A percentile compares a stretch with the other conserved stretches of the same genome.
These are phyloP conservation scores for Purshia tridentata DNA, from an alignment of 306 rosid species.

Conservation along the genomic window DNA sequence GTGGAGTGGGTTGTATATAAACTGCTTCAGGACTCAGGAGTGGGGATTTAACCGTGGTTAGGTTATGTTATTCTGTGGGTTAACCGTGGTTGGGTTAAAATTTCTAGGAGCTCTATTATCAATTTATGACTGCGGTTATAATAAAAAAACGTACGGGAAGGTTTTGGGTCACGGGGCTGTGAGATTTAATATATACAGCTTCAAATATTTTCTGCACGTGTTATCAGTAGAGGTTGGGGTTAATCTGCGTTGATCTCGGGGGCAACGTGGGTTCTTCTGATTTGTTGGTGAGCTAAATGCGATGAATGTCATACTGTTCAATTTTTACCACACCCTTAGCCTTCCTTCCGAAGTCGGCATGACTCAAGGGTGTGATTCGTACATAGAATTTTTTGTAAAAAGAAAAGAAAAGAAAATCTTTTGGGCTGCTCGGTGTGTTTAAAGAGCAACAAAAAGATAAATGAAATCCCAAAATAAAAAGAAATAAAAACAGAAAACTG, in stretches of 20 bases:
- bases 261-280: neutral
- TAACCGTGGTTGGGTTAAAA: constrained; percentile 47
- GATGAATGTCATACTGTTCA: no score
- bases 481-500: neutral
- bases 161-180: constrained; percentile 13
- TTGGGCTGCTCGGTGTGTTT: no score
- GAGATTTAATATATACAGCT: neutral
- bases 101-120: constrained; percentile 22
- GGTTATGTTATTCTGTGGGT: neutral
- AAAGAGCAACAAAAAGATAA: neutral
- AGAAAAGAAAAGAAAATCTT: neutral
- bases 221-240: no score
- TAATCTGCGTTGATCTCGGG: neutral
- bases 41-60: constrained; percentile 40
- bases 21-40: constrained; percentile 25
- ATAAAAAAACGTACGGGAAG: constrained; percentile 9
- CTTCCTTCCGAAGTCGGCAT: no score
- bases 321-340: no score
- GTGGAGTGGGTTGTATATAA: constrained; percentile 42
- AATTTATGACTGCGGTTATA: constrained; percentile 57
- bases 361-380: neutral
- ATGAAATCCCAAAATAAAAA: neutral
- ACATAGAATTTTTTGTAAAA: neutral
- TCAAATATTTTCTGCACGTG: constrained; percentile 21
- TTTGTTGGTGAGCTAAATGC: neutral